Evolutionary conservation across 1,139 yeast species (phyloP), one percentile per base, ranked within the genome.

Genomic region (Chernovozyma sophiae-reginae): DNA sequence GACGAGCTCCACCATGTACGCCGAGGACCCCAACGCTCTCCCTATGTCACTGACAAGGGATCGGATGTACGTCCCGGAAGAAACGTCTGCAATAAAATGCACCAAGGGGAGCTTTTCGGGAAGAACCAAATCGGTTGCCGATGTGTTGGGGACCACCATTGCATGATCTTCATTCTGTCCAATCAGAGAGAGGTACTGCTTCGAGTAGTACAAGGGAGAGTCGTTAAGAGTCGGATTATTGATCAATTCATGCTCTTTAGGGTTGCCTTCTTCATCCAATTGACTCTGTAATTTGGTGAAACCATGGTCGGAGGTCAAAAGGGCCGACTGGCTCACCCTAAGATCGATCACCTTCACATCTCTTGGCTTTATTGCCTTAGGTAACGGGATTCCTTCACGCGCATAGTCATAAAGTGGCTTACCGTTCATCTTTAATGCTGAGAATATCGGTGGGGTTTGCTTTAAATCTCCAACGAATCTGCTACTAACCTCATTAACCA

Each of bases 351-450:
- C 75, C 24, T 68, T 71, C 11, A 87, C 89, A 25, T 80, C 78
- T 48, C 98, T 73, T 1, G 85, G 74, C 51, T 86, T 81, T 39
- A 94, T 87, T 16, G 81, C 76, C 38, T 77, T 75, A 0, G 98
- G 98, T 28, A 92, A 69, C 0, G 96, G 94, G 31, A 77, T 69
- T 0, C 95, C 95, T 46, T 85, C 78, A 48, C 98, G 74, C 1
- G 98, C 98, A 55, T 94, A 94, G 49, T 90, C 97, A 55, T 92
- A 90, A 38, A 94, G 64, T 4, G 96, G 95, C 59, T 83, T 89
- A 20, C 99, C 99, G 52, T 89, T 82, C 81, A 94, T 84, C 55
- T 90, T 92, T 45, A 94, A 66, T 0, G 98, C 98, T 26, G 97
- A 87, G 56, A 79, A 92, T 13, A 92, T 83, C 0, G 99, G 98